Conservation (phyloP, 2,329 filamentous ascomycete species). For the Chrysoporthe deuterocubensis region DNA sequence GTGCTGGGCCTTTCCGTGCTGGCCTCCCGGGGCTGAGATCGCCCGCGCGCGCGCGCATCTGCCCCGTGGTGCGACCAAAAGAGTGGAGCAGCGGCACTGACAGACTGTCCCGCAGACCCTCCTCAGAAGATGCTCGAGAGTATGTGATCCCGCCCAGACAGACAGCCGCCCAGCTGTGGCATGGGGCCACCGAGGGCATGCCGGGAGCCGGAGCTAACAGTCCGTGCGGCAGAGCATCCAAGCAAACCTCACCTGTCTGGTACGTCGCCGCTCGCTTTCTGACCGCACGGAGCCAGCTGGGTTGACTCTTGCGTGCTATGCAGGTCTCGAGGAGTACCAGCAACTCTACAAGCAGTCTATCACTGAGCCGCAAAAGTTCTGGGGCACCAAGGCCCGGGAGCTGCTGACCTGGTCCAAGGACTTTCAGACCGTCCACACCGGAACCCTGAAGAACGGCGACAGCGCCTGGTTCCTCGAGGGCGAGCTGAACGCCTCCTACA, state of each 20-base stretch:
- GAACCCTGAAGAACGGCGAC: slow-evolving; percentile 79
- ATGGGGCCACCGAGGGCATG: slow-evolving; percentile 27
- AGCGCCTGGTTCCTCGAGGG: slow-evolving; percentile 95
- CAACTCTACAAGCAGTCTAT: slow-evolving; percentile 82
- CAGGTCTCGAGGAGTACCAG: slow-evolving; percentile 70
- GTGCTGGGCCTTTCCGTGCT: slow-evolving; percentile 32
- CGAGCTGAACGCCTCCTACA: slow-evolving; percentile 92
- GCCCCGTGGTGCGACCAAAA: background rate
- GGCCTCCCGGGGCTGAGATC: background rate
- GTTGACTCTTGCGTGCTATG: slow-evolving; percentile 17
- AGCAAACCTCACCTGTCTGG: slow-evolving; percentile 69
- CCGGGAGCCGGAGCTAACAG: slow-evolving; percentile 38
- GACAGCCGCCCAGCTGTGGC: background rate
- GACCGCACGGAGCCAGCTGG: background rate
- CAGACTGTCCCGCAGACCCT: slow-evolving; percentile 51
- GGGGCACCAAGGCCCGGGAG: slow-evolving; percentile 83
- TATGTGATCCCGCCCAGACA: slow-evolving; percentile 45
- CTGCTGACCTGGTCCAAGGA: slow-evolving; percentile 88
- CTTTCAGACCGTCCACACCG: slow-evolving; percentile 85
- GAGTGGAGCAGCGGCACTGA: slow-evolving; percentile 32
- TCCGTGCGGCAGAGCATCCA: slow-evolving; percentile 63
- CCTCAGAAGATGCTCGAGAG: slow-evolving; percentile 70
- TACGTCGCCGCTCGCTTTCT: slow-evolving; percentile 36
- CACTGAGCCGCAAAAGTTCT: slow-evolving; percentile 85
- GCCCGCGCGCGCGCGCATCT: too few species aligned